phyloP scores from a whole-genome alignment of 2,329 filamentous ascomycete species.

The Venturia oleaginea region DNA sequence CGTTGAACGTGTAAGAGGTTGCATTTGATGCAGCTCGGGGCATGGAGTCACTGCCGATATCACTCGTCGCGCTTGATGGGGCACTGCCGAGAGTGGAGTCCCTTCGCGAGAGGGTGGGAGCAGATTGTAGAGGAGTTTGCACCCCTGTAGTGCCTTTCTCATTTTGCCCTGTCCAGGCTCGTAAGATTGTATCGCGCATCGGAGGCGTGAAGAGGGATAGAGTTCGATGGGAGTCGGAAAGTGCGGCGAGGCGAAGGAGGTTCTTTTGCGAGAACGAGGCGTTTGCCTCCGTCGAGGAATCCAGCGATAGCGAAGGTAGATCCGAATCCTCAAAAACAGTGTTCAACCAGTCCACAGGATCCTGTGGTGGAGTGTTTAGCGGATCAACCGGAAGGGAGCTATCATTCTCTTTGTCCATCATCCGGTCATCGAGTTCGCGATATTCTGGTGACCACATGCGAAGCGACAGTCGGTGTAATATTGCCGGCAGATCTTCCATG shows the following conservation, averaged over 20 bases:
- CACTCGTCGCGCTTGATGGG: slow-evolving; percentile 20
- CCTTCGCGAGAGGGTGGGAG: slow-evolving; percentile 36
- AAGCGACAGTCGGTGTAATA: slow-evolving; percentile 86
- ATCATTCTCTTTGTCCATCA: slow-evolving; percentile 38
- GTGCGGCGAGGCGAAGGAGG: slow-evolving; percentile 66
- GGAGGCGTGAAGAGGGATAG: slow-evolving; percentile 84
- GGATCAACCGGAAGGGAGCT: slow-evolving; percentile 60
- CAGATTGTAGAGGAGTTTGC: slow-evolving; percentile 26
- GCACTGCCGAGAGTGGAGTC: slow-evolving; percentile 32
- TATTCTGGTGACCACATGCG: slow-evolving; percentile 87
- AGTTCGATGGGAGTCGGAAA: slow-evolving; percentile 83
- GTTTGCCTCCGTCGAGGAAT: slow-evolving; percentile 71
- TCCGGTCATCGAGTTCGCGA: slow-evolving; percentile 49
- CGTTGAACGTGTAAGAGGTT: slow-evolving; percentile 42
- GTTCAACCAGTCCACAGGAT: slow-evolving; percentile 72
- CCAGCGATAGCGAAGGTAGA: slow-evolving; percentile 67
- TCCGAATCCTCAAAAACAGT: slow-evolving; percentile 67
- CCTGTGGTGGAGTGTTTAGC: slow-evolving; percentile 69
- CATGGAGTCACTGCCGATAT: slow-evolving; percentile 38
- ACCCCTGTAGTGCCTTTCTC: slow-evolving; percentile 49
- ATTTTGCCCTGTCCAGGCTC: slow-evolving; percentile 76
- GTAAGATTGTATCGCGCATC: slow-evolving; percentile 83
- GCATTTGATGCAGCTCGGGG: slow-evolving; percentile 58
- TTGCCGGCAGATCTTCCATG: slow-evolving; percentile 95
- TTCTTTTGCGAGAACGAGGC: slow-evolving; percentile 95